These are phyloP conservation scores for Candida corydali DNA, from an alignment of 805 yeast species.

Conservation along the genomic window DNA sequence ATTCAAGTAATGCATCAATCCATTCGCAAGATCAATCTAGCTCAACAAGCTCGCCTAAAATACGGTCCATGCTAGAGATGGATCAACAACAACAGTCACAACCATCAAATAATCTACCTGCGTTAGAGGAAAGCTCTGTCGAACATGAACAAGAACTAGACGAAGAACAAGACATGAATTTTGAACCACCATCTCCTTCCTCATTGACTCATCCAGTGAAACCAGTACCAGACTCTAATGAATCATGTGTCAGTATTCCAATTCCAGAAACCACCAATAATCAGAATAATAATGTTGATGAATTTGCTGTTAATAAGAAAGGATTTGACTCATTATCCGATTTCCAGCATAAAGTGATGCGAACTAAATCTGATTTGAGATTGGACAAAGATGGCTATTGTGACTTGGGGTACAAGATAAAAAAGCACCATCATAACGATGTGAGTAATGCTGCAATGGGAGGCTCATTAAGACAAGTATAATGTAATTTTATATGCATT, in stretches of 20 bases:
- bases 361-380: constrained; percentile 12
- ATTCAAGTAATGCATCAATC: constrained; percentile 3
- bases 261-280: background rate
- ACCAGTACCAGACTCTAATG: background rate
- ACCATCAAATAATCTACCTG: constrained; percentile 8
- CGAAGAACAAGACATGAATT: background rate
- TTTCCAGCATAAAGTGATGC: constrained; percentile 4
- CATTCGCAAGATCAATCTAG: constrained; percentile 7
- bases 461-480: constrained; percentile 3
- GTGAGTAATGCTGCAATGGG: constrained; percentile 23
- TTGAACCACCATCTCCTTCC: constrained; percentile 5
- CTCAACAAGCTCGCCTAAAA: constrained; percentile 17
- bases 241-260: background rate
- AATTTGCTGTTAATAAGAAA: constrained; percentile 2
- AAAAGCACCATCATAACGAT: constrained; percentile 40
- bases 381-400: constrained; percentile 30
- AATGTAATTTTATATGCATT: too few species aligned
- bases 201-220: constrained; percentile 4
- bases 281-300: background rate
- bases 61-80: constrained; percentile 22
- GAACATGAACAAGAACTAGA: constrained; percentile 3
- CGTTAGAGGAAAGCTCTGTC: constrained; percentile 9
- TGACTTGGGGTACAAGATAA: constrained; percentile 39
- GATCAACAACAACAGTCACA: background rate
- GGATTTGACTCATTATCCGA: constrained; percentile 6